Evolutionary conservation across 1,139 yeast genomes (phyloP), one percentile per base, ranked within the genome.

Genomic region (Lodderomyces margitis): DNA sequence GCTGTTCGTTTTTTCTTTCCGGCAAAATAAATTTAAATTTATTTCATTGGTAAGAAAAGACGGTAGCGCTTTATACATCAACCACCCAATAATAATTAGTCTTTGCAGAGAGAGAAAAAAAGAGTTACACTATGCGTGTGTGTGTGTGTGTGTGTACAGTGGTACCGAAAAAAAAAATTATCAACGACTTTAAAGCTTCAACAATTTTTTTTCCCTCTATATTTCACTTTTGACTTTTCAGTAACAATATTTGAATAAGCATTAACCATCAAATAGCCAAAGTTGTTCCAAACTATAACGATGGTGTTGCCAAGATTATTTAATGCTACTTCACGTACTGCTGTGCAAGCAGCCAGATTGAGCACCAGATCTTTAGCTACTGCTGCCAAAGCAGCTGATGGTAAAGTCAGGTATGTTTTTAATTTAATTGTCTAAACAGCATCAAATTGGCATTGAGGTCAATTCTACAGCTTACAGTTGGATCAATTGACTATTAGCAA

Each of bases 241-340:
- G 24, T 32, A 32, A 28, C 39, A 28, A 33, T 33, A 37, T 38
- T 38, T 44, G 49, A 46, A 48, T 46, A 46, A 45, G 47, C 46
- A 42, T 47, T 42, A 42, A 33, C 23, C 28, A 17, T 21, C 23
- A 31, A 17, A 30, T 37, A 42, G 36, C 47, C 45, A 46, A 46
- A 49, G 46, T 52, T 57, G 49, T 60, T 58, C 56, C 27, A 40
- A 37, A 33, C 12, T 34, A 32, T 39, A 39, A 46, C 53, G 47
- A 81, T 81, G 87, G 86, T 80, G 74, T 76, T 83, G 72, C 92
- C 96, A 73, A 88, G 95, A 83, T 83, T 88, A 75, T 83, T 86
- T 75, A 85, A 89, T 78, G 78, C 88, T 70, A 75, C 88, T 64
- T 81, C 95, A 62, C 89, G 91, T 77, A 79, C 86, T 70, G 95